Conservation (phyloP, 148 eudicot species). For the Polygonum aviculare region DNA sequence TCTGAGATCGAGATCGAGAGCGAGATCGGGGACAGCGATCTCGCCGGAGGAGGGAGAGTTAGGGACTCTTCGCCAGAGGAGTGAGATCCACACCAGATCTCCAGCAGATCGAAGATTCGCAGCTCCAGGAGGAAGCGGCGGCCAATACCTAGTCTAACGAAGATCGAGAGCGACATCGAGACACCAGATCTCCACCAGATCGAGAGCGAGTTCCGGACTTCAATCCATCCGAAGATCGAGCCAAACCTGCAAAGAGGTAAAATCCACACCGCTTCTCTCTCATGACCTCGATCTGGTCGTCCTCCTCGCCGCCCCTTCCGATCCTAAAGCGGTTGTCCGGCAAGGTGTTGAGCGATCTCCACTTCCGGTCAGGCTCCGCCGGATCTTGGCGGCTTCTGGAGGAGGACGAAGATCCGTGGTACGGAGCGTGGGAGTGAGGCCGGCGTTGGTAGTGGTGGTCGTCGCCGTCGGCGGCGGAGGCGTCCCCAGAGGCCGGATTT, state of each 20-base stretch:
- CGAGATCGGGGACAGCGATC: too few species aligned
- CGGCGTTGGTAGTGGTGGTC: neutral
- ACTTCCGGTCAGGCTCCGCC: constrained; percentile 8
- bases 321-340: neutral
- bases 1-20: too few species aligned
- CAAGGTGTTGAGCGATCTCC: constrained; percentile 9
- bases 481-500: constrained; percentile 28
- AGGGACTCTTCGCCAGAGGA: too few species aligned
- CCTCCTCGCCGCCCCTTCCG: constrained; percentile 12
- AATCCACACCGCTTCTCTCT: constrained; percentile 57
- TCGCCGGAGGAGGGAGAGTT: too few species aligned
- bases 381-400: constrained; percentile 15
- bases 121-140: too few species aligned
- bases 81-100: too few species aligned
- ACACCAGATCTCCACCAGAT: too few species aligned
- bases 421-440: neutral
- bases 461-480: constrained; percentile 10
- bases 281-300: constrained; percentile 41
- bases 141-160: too few species aligned
- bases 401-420: constrained; percentile 6
- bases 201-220: too few species aligned
- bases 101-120: too few species aligned
- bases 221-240: constrained; percentile 57
- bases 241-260: too few species aligned
- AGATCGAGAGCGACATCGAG: too few species aligned